Base-by-base conservation (phyloP, 1,284 basidiomycete species). In the Leccinum pseudoinsigne region DNA sequence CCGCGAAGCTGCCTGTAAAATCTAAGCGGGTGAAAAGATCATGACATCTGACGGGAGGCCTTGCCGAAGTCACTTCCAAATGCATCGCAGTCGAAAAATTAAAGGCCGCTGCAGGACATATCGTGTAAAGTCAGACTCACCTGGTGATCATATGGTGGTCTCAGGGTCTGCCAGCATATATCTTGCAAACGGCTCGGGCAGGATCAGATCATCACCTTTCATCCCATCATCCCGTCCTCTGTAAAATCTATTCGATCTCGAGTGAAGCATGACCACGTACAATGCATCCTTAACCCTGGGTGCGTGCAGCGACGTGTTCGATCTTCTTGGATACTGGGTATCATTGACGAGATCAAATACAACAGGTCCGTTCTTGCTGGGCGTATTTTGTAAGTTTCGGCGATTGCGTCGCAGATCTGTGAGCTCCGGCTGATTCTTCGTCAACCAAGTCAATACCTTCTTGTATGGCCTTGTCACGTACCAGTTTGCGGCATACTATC, bases 401-500 rank as follows among this genome's bases (percentile, higher is more conserved):
- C 10, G 11, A 26, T 53, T 53, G 23, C 12, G 14, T 26, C 8
- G 31, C 31, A 38, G 7, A 23, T 40, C 36, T 36, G 10, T 8
- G 18, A 11, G 21, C 8, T 42, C 23, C 16, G 56, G 28, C 21
- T 40, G 38, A 57, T 6, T 38, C 16, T 8, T 56, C 21, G 18
- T 31, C 18, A 40, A 26, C 5, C 14, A 42, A 57, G 56, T 57
- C 56, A 57, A 57, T 42, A 57, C 56, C 16, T 57, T 16, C 23
- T n/a, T 57, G 56, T 57, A 57, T 40, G 56, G 56, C 38, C 38
- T 57, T 26, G 56, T 57, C 18, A 57, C 23, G 4, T 42, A 57
- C 23, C 56, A 57, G 23, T 57, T 57, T 18, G 21, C 23, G 23
- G 38, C 21, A 16, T 57, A 57, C 56, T 57, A 57, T 34, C 21